A percentile compares a stretch with the other conserved stretches of the same genome.
phyloP scores from a whole-genome alignment of 345 rosid genomes.

The Boechera divaricarpa region DNA sequence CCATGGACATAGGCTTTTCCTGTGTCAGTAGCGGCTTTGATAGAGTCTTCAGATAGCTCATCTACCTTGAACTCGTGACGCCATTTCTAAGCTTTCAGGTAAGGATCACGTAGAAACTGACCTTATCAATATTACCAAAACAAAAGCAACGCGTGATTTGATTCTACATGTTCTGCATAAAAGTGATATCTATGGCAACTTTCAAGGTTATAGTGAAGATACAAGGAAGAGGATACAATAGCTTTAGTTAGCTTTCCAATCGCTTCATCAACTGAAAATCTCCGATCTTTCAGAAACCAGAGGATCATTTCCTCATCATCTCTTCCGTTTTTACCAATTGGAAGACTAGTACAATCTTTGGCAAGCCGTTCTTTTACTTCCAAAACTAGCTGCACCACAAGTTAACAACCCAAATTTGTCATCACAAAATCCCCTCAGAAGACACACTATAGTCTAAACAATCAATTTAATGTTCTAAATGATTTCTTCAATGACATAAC shows the following conservation, averaged over 20 bases:
- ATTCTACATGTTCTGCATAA: conserved; percentile 4
- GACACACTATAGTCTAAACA: background rate
- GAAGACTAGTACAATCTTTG: conserved; percentile 63
- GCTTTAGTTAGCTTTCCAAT: conserved; percentile 68
- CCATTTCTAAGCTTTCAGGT: conserved; percentile 67
- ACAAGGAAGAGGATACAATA: conserved; percentile 67
- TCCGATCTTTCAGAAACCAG: conserved; percentile 84
- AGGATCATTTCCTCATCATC: conserved; percentile 94
- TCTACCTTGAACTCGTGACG: conserved; percentile 74
- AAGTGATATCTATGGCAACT: conserved; percentile 9
- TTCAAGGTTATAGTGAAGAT: background rate
- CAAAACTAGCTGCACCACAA: conserved; percentile 65
- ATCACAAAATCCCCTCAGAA: background rate
- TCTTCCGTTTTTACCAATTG: conserved; percentile 83
- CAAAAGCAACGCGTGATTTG: background rate
- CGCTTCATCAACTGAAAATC: conserved; percentile 70
- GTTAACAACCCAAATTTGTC: background rate
- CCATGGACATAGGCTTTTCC: conserved; percentile 86
- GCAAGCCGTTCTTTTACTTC: conserved; percentile 79
- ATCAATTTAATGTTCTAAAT: background rate
- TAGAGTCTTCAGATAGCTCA: conserved; percentile 69
- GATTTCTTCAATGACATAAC: background rate
- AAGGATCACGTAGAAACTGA: conserved; percentile 21
- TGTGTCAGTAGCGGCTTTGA: conserved; percentile 60
- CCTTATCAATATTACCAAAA: conserved; percentile 18